Base-by-base conservation (phyloP, 2,329 filamentous ascomycete genomes). In the Aspergillus sp. region DNA sequence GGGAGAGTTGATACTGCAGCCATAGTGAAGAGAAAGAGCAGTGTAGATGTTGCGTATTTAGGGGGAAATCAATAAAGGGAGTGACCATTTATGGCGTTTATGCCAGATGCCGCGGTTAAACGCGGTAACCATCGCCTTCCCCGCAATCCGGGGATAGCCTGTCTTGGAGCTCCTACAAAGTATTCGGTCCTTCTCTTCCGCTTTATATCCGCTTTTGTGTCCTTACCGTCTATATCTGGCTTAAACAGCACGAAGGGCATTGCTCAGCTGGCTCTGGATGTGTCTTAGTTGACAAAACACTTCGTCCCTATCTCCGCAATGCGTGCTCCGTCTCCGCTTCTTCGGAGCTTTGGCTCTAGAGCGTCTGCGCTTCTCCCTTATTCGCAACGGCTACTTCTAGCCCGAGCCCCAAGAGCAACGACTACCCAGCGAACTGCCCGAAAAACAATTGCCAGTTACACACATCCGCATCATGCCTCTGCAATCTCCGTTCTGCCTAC, bases 401-500 rank as follows among this genome's bases (percentile, higher is more conserved):
- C 45, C 43, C 50, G 23, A 43, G 50, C 25, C 37, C 50, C 32
- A 10, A 33, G 20, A 41, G 30, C 39, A 50, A 43, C 43, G 23
- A 41, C 37, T 41, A 22, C 49, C 43, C 20, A 41, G 15, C 43
- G 49, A 32, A 58, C 50, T 32, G 25, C 51, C 1, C 56, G 54
- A 13, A 60, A 78, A 46, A 60, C 72, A 47, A 76, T 86, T 57
- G 86, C 90, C 50, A 89, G 81, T 39, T 90, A 95, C 68, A 88
- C 86, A 7, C 81, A 89, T 52, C 81, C 84, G 2, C 83, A 90
- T 67, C 89, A 95, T 72, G 88, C 89, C 32, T 81, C 81, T 53
- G 85, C 89, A 47, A 84, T 96, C 53, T 95, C 90, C 5, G 78
- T 88, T 39, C 75, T 97, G 30, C 86, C 83, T 51, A 88, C 82